phyloP scores from a whole-genome alignment of 2,329 filamentous ascomycete species.

The Gnomoniopsis sp. region DNA sequence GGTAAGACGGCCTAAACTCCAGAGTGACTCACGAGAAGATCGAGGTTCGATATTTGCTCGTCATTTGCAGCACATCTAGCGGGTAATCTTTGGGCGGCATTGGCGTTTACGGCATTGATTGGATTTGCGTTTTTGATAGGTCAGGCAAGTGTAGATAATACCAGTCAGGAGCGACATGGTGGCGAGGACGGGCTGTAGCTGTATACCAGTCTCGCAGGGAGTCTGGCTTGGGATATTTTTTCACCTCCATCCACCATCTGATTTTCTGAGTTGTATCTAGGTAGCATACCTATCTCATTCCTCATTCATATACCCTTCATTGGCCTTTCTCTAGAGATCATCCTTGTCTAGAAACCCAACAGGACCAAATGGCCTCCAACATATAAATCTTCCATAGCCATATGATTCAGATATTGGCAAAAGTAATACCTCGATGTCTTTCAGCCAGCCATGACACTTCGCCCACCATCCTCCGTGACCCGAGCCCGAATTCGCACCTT shows the following conservation, averaged over 20 bases:
- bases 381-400: background rate
- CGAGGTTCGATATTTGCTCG: background rate
- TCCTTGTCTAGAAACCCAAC: background rate
- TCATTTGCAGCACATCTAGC: background rate
- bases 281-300: background rate
- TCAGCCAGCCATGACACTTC: constrained; percentile 39
- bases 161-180: background rate
- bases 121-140: background rate
- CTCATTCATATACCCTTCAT: background rate
- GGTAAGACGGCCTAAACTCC: background rate
- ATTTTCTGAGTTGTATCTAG: background rate
- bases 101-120: background rate
- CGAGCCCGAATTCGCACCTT: constrained; percentile 38
- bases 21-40: too few relatives aligned
- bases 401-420: background rate
- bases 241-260: background rate
- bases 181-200: background rate
- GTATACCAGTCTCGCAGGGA: background rate
- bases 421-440: background rate
- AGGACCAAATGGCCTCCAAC: background rate
- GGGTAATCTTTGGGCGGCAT: background rate
- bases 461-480: constrained; percentile 42
- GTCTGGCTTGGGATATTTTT: background rate
- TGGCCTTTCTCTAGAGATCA: background rate
- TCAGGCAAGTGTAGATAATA: background rate